phyloP scores from a whole-genome alignment of 345 rosid species.

The Euclidium syriacum region DNA sequence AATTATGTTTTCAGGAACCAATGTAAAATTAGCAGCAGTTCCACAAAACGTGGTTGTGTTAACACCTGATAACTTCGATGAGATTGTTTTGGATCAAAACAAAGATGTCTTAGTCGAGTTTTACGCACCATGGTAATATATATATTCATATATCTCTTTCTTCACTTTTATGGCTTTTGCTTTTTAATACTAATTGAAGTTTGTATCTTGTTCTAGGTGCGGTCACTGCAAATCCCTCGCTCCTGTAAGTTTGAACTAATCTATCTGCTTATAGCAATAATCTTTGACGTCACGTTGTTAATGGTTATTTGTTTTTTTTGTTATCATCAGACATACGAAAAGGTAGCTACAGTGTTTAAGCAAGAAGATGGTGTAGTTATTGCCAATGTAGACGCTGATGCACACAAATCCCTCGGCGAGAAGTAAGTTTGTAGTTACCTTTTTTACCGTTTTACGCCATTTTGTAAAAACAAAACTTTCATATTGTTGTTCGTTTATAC shows the following conservation, averaged over 20 bases:
- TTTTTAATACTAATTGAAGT: constrained; percentile 15
- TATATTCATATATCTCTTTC: no score
- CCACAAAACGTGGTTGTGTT: constrained; percentile 79
- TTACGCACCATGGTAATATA: constrained; percentile 98
- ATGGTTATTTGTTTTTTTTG: neutral
- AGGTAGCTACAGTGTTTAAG: constrained; percentile 81
- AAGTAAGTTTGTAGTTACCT: constrained; percentile 46
- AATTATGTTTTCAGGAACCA: constrained; percentile 63
- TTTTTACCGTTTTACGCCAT: neutral
- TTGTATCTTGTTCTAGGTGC: constrained; percentile 66
- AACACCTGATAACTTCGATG: constrained; percentile 68
- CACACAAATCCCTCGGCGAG: constrained; percentile 65
- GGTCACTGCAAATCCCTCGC: constrained; percentile 98
- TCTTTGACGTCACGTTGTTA: neutral
- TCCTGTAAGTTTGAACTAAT: constrained; percentile 58
- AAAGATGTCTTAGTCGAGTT: constrained; percentile 97
- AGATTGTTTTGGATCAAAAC: constrained; percentile 71
- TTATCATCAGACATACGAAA: constrained; percentile 62
- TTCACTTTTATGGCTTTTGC: neutral
- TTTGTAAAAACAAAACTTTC: neutral
- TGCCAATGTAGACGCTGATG: constrained; percentile 94
- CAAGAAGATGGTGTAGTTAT: constrained; percentile 73
- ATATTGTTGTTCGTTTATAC: constrained; percentile 7
- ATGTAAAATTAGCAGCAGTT: constrained; percentile 70
- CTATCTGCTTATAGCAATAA: neutral